Conservation (phyloP, 1,284 basidiomycete genomes). For the Apiotrichum sp. region DNA sequence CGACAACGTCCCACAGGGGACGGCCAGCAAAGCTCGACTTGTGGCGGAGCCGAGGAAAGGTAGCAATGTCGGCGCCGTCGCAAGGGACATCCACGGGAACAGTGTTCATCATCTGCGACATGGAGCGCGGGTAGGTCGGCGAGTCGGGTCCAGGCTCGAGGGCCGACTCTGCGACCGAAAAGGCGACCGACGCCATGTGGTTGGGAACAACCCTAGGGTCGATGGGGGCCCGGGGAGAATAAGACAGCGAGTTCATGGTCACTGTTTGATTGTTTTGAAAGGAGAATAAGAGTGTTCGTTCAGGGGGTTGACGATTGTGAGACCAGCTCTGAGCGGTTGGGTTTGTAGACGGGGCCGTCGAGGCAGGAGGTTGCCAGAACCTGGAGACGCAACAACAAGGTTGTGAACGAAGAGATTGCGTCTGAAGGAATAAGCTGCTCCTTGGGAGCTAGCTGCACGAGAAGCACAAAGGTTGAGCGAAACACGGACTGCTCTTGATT, state of each 20-base stretch:
- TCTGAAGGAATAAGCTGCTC: not conserved
- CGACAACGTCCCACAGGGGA: constrained; percentile 37
- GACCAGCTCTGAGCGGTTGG: constrained; percentile 8
- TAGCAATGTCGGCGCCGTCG: not conserved
- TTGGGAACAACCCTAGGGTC: constrained; percentile 24
- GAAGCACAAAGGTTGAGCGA: not conserved
- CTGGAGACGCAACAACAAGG: constrained; percentile 3
- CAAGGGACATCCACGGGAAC: not conserved
- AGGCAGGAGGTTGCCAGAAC: constrained; percentile 19
- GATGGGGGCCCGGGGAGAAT: constrained; percentile 3
- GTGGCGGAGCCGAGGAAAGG: constrained; percentile 7
- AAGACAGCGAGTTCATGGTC: constrained; percentile 20
- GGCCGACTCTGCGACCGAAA: constrained; percentile 41
- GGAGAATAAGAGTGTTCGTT: not conserved
- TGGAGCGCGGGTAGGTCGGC: constrained; percentile 24
- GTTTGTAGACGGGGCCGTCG: constrained; percentile 8
- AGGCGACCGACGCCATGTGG: constrained; percentile 27
- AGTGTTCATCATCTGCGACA: constrained; percentile 8
- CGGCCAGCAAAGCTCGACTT: constrained; percentile 17
- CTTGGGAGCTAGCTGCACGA: not conserved
- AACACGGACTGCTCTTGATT: constrained; percentile 1
- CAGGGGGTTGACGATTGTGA: constrained; percentile 1
- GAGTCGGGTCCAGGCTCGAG: constrained; percentile 39
- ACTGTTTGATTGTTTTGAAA: not conserved
- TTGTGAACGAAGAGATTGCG: constrained; percentile 1